phyloP scores from a whole-genome alignment of 139 green algal species.

The Tetraselmis striata region DNA sequence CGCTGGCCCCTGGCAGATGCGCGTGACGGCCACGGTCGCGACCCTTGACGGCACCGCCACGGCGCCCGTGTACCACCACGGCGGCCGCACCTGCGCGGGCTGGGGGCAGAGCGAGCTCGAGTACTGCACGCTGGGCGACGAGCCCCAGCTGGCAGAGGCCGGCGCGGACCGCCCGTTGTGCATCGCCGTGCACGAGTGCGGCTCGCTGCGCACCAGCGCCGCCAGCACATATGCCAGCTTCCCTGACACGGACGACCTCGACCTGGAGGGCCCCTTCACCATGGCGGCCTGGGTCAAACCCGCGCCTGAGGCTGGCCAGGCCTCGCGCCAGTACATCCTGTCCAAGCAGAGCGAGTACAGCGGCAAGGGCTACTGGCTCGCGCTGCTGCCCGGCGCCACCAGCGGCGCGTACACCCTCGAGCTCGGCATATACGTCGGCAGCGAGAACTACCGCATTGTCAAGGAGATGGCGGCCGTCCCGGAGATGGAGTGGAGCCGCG shows the following conservation, averaged over 20 bases:
- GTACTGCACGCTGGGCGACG: constrained; percentile 11
- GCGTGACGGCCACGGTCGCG: neutral
- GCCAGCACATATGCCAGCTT: constrained; percentile 12
- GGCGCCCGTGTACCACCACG: constrained; percentile 12
- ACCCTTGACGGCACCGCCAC: neutral
- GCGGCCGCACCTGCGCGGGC: constrained; percentile 13
- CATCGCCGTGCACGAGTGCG: constrained; percentile 17
- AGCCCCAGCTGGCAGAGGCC: neutral
- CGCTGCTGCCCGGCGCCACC: neutral
- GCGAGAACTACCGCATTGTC: constrained; percentile 21
- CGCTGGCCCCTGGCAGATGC: constrained; percentile 16
- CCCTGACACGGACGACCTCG: constrained; percentile 12
- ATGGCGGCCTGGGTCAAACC: constrained; percentile 10
- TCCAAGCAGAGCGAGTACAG: constrained; percentile 21
- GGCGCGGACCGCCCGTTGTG: constrained; percentile 12
- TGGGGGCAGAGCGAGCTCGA: neutral
- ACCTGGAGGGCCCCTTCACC: constrained; percentile 18
- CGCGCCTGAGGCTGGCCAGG: neutral
- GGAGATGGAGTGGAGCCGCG: constrained; percentile 4
- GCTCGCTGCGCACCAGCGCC: neutral
- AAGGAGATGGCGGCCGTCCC: neutral
- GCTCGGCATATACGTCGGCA: constrained; percentile 23
- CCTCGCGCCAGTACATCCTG: constrained; percentile 16
- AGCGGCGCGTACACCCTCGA: constrained; percentile 10
- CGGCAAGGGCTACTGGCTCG: constrained; percentile 26